Conservation (phyloP, 139 green algal species). For the Micromonas pusilla region DNA sequence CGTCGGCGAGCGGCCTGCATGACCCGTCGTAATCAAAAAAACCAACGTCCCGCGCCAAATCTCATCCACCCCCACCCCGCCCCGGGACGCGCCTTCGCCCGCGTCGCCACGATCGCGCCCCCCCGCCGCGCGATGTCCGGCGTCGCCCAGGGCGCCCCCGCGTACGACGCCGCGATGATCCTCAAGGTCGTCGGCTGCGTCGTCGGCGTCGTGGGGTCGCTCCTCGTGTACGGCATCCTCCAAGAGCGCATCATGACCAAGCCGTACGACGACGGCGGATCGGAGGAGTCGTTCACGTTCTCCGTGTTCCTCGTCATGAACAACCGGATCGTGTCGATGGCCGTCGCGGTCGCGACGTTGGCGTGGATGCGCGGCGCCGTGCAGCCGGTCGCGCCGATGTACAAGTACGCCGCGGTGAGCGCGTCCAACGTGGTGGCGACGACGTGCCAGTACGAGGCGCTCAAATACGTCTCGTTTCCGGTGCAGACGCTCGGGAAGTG, state of each 20-base stretch:
- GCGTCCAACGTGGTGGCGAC: slow-evolving; percentile 93
- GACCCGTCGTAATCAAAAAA: no score
- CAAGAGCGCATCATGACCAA: slow-evolving; percentile 39
- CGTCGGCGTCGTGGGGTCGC: slow-evolving; percentile 58
- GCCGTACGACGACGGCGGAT: slow-evolving; percentile 28
- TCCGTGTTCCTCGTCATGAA: slow-evolving; percentile 85
- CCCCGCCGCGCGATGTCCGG: neutral
- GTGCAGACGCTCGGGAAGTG: slow-evolving; percentile 85
- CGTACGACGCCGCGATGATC: no score
- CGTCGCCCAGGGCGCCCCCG: neutral
- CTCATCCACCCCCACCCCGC: no score
- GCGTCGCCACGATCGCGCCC: neutral
- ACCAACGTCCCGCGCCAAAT: no score
- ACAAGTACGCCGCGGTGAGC: slow-evolving; percentile 61
- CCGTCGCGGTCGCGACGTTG: slow-evolving; percentile 48
- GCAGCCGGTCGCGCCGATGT: slow-evolving; percentile 48
- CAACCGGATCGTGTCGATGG: slow-evolving; percentile 71
- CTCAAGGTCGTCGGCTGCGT: slow-evolving; percentile 22
- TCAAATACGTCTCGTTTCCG: slow-evolving; percentile 94
- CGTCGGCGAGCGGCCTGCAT: no score
- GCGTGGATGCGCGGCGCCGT: slow-evolving; percentile 29
- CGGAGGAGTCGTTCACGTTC: slow-evolving; percentile 71
- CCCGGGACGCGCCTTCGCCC: no score
- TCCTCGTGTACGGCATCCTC: slow-evolving; percentile 69
- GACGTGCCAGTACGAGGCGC: slow-evolving; percentile 95